A percentile compares a stretch with the other conserved stretches of the same genome.
Evolutionary conservation across 345 rosid genomes (phyloP).

Genomic region (Noccaea bulbosa): DNA sequence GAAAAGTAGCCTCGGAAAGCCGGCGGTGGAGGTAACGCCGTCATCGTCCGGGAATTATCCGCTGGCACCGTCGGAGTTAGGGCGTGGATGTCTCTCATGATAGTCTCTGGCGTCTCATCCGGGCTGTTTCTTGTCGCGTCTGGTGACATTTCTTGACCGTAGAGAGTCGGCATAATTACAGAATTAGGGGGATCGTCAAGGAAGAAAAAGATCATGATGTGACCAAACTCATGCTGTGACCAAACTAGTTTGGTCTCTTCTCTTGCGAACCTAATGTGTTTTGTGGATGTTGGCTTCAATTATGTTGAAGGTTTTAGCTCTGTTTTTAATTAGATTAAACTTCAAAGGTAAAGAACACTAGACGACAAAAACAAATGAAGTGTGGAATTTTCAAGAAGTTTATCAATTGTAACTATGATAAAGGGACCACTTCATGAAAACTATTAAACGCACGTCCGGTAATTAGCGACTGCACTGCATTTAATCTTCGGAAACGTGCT

Average conservation of each 20-base stretch:
- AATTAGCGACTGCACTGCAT: slow-evolving; percentile 23
- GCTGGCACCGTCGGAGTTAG: slow-evolving; percentile 46
- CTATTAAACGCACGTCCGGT: slow-evolving; percentile 13
- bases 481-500: slow-evolving; percentile 19
- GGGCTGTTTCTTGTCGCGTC: neutral
- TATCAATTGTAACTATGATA: slow-evolving; percentile 18
- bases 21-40: slow-evolving; percentile 52
- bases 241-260: slow-evolving; percentile 17
- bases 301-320: slow-evolving; percentile 20
- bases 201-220: slow-evolving; percentile 20
- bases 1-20: slow-evolving; percentile 53
- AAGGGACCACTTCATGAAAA: no score
- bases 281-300: no score
- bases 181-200: slow-evolving; percentile 18
- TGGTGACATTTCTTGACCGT: slow-evolving; percentile 17
- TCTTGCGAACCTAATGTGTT: no score
- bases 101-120: slow-evolving; percentile 34
- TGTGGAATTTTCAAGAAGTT: slow-evolving; percentile 32
- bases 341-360: neutral
- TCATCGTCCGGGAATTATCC: neutral
- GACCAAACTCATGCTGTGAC: no score
- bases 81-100: slow-evolving; percentile 79
- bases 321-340: slow-evolving; percentile 14
- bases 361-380: slow-evolving; percentile 23
- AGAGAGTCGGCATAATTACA: slow-evolving; percentile 29